Evolutionary conservation across 495 filamentous ascomycete species (phyloP).

Genomic region (Trichoderma virens): DNA sequence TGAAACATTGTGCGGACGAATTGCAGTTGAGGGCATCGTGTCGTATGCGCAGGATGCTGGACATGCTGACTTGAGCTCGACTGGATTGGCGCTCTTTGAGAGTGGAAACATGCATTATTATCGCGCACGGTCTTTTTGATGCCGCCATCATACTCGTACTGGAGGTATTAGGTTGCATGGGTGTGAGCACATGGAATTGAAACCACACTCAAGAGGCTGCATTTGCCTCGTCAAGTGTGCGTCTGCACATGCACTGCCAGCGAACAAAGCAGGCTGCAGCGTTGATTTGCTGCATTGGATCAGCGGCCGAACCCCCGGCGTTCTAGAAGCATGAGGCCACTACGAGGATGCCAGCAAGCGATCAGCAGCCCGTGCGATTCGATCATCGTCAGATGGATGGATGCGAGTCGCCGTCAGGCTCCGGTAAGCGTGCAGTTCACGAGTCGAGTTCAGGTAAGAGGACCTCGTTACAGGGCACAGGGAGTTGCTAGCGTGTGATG

Average conservation of each 20-base stretch:
- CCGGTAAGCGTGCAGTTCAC: no score
- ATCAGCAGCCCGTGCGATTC: not conserved
- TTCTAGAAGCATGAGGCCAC: not conserved
- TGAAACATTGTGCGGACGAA: not conserved
- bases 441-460: not conserved
- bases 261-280: not conserved
- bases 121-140: no score
- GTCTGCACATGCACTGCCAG: not conserved
- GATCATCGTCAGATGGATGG: not conserved
- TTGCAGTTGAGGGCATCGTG: no score
- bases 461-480: not conserved
- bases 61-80: not conserved
- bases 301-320: not conserved
- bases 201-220: no score
- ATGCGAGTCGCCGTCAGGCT: no score
- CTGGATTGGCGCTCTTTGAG: not conserved
- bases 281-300: not conserved
- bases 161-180: no score
- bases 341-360: not conserved
- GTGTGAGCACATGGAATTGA: no score
- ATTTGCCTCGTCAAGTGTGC: no score
- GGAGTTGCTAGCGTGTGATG: no score
- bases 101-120: no score
- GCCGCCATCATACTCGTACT: no score
- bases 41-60: no score